Base-by-base conservation (phyloP, 1,284 basidiomycete genomes). In the Tilletia setariae region DNA sequence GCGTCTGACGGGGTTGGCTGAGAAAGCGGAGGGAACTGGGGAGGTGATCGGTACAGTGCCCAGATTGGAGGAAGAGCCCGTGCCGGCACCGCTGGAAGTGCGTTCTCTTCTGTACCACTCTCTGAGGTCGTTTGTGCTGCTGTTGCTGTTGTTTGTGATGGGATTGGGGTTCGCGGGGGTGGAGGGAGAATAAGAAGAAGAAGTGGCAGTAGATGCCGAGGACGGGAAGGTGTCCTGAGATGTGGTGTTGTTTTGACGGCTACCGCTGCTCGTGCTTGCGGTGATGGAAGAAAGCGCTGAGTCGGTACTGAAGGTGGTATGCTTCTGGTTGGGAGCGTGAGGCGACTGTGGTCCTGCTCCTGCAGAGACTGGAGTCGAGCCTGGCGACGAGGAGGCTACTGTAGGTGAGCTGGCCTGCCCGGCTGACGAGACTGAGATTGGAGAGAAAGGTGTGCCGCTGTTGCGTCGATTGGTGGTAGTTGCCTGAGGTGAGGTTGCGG, bases 141-240 rank as follows among this genome's bases (percentile, higher is more conserved):
- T 61, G 56, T 61, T 61, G 56, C 56, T 61, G 56, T 61, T 61
- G 15, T 61, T 61, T 32, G 56, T 32, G 32, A 61, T 61, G 56
- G 28, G 56, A 16, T 61, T 61, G 2, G 16, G 32, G 30, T 19
- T 16, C 51, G 25, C 51, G n/a, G 51, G 7, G 6, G n/a, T 16
- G 19, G 56, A 35, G 56, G 15, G 28, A 25, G 56, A 32, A 19
- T 25, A 32, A 1, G 28, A 40, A n/a, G 56, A 11, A 8, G 56
- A 40, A 2, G 32, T 19, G 4, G 56, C 23, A 23, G 46, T 49
- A 4, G 35, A 40, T 40, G 35, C 35, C 21, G 51, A 28, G 51
- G 51, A 7, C 23, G 51, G 21, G 21, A 53, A 53, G 51, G 16
- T 53, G 28, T 53, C 51, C 51, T 53, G 51, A 15, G 21, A n/a